A percentile compares a stretch with the other conserved stretches of the same genome.
These are phyloP conservation scores for Diaporthe velutina DNA, from an alignment of 2,329 filamentous ascomycete species.

Conservation along the genomic window DNA sequence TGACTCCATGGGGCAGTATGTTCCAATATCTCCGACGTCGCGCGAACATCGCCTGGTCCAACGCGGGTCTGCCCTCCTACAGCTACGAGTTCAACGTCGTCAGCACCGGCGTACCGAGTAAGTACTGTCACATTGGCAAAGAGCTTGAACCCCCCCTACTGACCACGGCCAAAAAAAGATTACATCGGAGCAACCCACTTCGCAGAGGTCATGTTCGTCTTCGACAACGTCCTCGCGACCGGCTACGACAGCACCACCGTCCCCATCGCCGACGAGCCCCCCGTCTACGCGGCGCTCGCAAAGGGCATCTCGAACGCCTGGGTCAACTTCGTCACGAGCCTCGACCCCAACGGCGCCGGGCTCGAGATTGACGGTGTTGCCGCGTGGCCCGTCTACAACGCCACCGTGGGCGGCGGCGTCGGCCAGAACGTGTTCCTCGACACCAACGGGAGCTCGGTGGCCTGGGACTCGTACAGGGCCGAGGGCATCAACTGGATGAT, in stretches of 20 bases:
- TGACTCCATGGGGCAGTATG: not conserved
- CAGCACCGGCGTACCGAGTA: conserved; percentile 45
- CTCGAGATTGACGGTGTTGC: conserved; percentile 32
- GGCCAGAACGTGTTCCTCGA: conserved; percentile 63
- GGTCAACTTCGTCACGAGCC: conserved; percentile 61
- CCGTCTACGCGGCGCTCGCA: conserved; percentile 57
- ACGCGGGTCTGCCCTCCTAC: conserved; percentile 51
- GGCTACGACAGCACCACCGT: conserved; percentile 57
- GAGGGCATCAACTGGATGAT: conserved; percentile 56
- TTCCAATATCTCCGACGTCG: conserved; percentile 51
- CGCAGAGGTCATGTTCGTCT: conserved; percentile 66
- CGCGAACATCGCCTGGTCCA: conserved; percentile 63
- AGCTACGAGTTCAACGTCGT: conserved; percentile 60
- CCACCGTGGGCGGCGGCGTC: conserved; percentile 40
- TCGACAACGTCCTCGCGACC: conserved; percentile 62
- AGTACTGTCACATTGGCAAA: not conserved
- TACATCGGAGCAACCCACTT: conserved; percentile 49
- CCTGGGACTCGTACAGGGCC: conserved; percentile 58
- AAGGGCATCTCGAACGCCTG: conserved; percentile 64
- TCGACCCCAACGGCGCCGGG: conserved; percentile 56
- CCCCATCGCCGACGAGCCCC: conserved; percentile 56
- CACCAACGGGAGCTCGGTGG: conserved; percentile 55
- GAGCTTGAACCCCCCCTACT: not conserved
- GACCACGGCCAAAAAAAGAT: not conserved
- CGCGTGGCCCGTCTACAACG: conserved; percentile 42